phyloP scores from a whole-genome alignment of 768 basidiomycete genomes.

The Termitomyces sp. region DNA sequence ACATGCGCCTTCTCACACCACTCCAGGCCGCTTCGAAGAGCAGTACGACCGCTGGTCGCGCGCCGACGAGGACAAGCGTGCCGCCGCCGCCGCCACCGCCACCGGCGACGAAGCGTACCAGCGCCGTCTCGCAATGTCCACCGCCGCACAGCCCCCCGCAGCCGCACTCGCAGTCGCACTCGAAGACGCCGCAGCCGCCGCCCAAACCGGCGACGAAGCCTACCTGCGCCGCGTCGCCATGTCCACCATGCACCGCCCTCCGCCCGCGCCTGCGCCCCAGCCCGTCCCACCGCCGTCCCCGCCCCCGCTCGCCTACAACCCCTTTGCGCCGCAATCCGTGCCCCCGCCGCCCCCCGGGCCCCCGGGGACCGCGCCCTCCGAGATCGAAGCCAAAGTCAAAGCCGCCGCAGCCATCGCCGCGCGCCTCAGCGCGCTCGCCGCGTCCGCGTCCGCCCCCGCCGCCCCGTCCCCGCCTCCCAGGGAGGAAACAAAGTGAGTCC shows the following conservation, averaged over 20 bases:
- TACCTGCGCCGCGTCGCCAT: slow-evolving; percentile 59
- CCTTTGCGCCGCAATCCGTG: slow-evolving; percentile 59
- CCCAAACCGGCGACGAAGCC: slow-evolving; percentile 63
- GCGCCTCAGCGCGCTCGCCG: slow-evolving; percentile 54
- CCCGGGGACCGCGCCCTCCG: slow-evolving; percentile 28
- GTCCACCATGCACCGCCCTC: slow-evolving; percentile 29
- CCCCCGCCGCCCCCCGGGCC: slow-evolving; percentile 47
- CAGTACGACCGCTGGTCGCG: slow-evolving; percentile 51
- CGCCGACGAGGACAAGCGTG: slow-evolving; percentile 38
- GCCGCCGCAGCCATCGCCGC: slow-evolving; percentile 84
- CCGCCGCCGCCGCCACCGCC: slow-evolving; percentile 34
- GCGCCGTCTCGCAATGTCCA: slow-evolving; percentile 66
- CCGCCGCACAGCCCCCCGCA: slow-evolving; percentile 21
- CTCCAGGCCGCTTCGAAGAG: slow-evolving; percentile 43
- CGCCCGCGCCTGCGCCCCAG: slow-evolving; percentile 11
- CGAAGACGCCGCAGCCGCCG: slow-evolving; percentile 6
- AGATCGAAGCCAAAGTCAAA: slow-evolving; percentile 64
- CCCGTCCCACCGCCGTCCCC: slow-evolving; percentile 36
- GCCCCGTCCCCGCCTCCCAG: slow-evolving; percentile 22
- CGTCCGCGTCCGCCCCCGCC: slow-evolving; percentile 40
- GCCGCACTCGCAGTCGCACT: slow-evolving; percentile 19
- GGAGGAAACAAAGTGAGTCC: slow-evolving; percentile 29
- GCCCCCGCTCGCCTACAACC: slow-evolving; percentile 59
- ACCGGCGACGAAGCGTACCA: slow-evolving; percentile 81
- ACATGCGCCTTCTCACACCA: slow-evolving; percentile 2